A percentile compares a stretch with the other conserved stretches of the same genome.
These are phyloP conservation scores for Hsuehochloa calcarea DNA, from an alignment of 176 grass and related monocot genomes.

Conservation along the genomic window DNA sequence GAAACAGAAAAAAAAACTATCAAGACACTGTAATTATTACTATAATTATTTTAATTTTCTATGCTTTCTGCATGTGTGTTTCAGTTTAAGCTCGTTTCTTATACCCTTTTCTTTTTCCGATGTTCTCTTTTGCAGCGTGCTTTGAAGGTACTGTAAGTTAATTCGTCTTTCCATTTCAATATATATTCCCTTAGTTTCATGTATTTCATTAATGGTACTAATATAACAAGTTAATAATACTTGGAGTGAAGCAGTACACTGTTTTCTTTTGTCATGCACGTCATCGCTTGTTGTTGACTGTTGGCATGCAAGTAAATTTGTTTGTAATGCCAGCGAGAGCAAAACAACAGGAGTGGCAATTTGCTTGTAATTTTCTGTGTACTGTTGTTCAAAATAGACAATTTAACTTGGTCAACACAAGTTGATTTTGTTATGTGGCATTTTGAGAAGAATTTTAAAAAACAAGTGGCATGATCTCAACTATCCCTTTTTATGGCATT, in stretches of 20 bases:
- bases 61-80: neutral
- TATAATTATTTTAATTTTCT: neutral
- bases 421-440: too few species aligned
- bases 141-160: conserved; percentile 72
- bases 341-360: too few species aligned
- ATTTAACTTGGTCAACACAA: too few species aligned
- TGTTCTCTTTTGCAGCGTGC: conserved; percentile 62
- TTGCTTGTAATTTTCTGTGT: too few species aligned
- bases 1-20: neutral
- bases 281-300: too few species aligned
- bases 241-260: neutral
- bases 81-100: conserved; percentile 23
- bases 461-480: too few species aligned
- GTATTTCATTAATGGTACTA: neutral
- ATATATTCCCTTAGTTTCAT: neutral
- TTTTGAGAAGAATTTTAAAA: too few species aligned
- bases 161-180: conserved; percentile 19
- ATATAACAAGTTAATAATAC: conserved; percentile 4
- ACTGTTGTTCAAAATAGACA: too few species aligned
- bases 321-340: too few species aligned
- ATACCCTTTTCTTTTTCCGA: conserved; percentile 35
- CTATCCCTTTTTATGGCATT: too few species aligned
- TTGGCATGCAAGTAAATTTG: too few species aligned
- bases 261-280: too few species aligned
- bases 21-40: neutral